Percentiles rank a stretch among this genome's conserved stretches.
Conservation (phyloP, 2,329 filamentous ascomycete species). For the Fusarium sulawesiense region DNA sequence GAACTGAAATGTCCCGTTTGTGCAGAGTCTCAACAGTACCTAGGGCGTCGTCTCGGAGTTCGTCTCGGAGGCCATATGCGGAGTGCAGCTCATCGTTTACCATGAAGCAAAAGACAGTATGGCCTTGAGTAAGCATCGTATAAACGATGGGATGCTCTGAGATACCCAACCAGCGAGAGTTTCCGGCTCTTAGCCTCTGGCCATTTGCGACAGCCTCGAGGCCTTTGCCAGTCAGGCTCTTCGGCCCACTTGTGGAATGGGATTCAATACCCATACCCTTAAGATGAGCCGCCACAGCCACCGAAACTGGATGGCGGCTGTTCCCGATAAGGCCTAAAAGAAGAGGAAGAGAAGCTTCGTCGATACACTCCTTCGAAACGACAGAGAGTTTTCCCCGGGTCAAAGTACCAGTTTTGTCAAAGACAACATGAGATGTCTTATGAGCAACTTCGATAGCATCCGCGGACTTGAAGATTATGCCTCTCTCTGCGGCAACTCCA, state of each 20-base stretch:
- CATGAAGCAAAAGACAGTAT: slow-evolving; percentile 62
- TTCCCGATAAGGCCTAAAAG: slow-evolving; percentile 52
- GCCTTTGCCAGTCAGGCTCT: slow-evolving; percentile 59
- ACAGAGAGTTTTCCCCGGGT: slow-evolving; percentile 68
- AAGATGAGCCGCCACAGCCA: slow-evolving; percentile 59
- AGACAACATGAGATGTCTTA: slow-evolving; percentile 73
- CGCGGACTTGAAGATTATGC: slow-evolving; percentile 76
- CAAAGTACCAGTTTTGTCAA: slow-evolving; percentile 85
- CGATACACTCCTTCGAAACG: slow-evolving; percentile 29
- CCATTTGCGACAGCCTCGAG: slow-evolving; percentile 53
- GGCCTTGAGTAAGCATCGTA: slow-evolving; percentile 50
- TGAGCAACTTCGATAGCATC: slow-evolving; percentile 71
- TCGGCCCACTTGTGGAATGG: slow-evolving; percentile 46
- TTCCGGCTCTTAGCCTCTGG: slow-evolving; percentile 58
- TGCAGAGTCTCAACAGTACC: slow-evolving; percentile 52
- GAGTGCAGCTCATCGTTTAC: slow-evolving; percentile 52
- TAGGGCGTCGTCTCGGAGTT: slow-evolving; percentile 57
- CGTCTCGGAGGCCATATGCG: slow-evolving; percentile 60
- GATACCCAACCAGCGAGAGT: slow-evolving; percentile 60
- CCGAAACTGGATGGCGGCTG: slow-evolving; percentile 65
- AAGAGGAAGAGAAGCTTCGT: slow-evolving; percentile 21
- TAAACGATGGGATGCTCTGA: slow-evolving; percentile 49
- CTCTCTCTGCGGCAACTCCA: slow-evolving; percentile 71
- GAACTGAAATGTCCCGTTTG: slow-evolving; percentile 55
- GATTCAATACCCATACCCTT: slow-evolving; percentile 29